phyloP scores from a whole-genome alignment of 2,329 filamentous ascomycete genomes.

The Teratosphaeria zuluensis region DNA sequence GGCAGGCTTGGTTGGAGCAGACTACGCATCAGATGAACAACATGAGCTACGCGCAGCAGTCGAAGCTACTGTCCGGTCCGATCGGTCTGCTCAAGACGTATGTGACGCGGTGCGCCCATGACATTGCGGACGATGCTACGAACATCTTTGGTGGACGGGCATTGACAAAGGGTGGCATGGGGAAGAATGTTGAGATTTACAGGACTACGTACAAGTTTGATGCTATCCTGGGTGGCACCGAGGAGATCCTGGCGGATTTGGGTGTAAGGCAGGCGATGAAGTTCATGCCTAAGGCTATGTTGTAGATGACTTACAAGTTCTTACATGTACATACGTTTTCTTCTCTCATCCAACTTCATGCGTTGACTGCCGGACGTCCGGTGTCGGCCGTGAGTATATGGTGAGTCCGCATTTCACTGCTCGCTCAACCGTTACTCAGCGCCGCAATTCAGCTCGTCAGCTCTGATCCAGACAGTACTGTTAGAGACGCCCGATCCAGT shows the following conservation, averaged over 20 bases:
- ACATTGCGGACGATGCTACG: constrained; percentile 72
- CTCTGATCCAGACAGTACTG: no score
- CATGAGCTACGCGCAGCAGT: constrained; percentile 70
- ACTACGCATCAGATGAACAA: constrained; percentile 83
- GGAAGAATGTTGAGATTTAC: constrained; percentile 72
- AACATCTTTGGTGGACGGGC: constrained; percentile 81
- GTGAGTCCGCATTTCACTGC: no score
- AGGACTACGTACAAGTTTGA: constrained; percentile 70
- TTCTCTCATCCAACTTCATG: background rate
- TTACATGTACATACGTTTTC: background rate
- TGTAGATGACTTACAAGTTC: constrained; percentile 40
- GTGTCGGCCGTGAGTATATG: no score
- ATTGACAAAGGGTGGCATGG: constrained; percentile 75
- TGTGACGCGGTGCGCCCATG: constrained; percentile 65
- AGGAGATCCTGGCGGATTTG: constrained; percentile 72
- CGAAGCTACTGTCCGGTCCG: constrained; percentile 65
- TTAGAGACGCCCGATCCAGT: no score
- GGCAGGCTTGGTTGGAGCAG: constrained; percentile 75
- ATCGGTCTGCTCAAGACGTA: constrained; percentile 77
- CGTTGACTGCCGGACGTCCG: background rate
- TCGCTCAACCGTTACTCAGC: no score
- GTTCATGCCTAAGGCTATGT: constrained; percentile 72
- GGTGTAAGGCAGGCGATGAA: constrained; percentile 78
- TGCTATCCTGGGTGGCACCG: constrained; percentile 61
- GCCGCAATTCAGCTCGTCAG: no score